phyloP scores from a whole-genome alignment of 768 basidiomycete species.

The Suillus sp. region DNA sequence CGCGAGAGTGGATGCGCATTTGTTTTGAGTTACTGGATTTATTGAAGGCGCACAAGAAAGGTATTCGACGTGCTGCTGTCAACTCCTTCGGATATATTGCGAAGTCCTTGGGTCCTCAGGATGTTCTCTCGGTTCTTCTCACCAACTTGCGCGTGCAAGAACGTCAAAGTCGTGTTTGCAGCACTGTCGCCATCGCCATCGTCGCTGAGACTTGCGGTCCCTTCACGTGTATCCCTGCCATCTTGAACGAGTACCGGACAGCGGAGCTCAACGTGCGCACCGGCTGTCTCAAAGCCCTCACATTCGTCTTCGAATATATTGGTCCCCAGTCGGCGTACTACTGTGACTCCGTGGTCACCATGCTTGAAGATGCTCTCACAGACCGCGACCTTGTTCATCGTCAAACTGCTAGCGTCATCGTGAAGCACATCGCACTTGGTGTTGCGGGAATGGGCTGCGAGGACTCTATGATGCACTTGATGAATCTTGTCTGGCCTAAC shows the following conservation, averaged over 20 bases:
- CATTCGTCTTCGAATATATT: constrained; percentile 99
- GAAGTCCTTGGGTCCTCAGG: constrained; percentile 98
- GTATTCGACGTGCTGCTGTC: constrained; percentile 96
- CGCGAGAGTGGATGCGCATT: constrained; percentile 99
- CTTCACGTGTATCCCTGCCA: constrained; percentile 98
- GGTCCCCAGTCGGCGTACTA: constrained; percentile 97
- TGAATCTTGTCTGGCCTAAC: constrained; percentile 99
- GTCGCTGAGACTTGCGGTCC: constrained; percentile 94
- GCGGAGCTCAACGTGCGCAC: constrained; percentile 98
- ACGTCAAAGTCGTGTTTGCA: constrained; percentile 97
- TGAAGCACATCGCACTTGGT: constrained; percentile 96
- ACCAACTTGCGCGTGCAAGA: constrained; percentile 98
- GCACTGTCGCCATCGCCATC: constrained; percentile 96
- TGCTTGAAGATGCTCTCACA: constrained; percentile 97
- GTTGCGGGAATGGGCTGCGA: constrained; percentile 97
- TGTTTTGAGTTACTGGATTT: constrained; percentile 97
- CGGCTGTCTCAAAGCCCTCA: constrained; percentile 96
- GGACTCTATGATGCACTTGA: constrained; percentile 95
- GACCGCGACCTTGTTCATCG: constrained; percentile 98
- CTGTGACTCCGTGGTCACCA: constrained; percentile 94
- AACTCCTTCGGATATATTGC: constrained; percentile 99
- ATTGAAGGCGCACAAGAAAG: constrained; percentile 98
- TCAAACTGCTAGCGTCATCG: constrained; percentile 97
- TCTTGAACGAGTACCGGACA: constrained; percentile 97
- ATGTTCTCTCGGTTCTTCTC: constrained; percentile 91